These are phyloP conservation scores for Vitis rotundifolia DNA, from an alignment of 164 flowering plant genomes.

Conservation along the genomic window DNA sequence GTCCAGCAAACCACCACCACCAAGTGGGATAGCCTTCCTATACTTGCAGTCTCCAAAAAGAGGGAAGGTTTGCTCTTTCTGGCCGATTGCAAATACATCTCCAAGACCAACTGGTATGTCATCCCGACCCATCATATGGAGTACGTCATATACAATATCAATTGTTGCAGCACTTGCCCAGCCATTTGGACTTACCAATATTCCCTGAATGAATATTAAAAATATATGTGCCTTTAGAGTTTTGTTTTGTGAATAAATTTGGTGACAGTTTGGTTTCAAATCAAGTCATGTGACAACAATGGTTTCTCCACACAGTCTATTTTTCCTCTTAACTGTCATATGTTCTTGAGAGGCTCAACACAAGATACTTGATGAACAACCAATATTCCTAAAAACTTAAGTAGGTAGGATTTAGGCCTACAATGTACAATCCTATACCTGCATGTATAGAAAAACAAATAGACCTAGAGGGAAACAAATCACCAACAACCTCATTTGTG, in stretches of 20 bases:
- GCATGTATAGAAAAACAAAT: too few relatives aligned
- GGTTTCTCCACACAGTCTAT: too few relatives aligned
- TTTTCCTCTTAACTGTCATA: too few relatives aligned
- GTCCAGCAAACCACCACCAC: slow-evolving; percentile 87
- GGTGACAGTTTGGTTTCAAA: background rate
- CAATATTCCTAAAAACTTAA: too few relatives aligned
- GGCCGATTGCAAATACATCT: slow-evolving; percentile 59
- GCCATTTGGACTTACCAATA: slow-evolving; percentile 81
- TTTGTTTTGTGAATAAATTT: too few relatives aligned
- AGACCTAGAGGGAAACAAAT: too few relatives aligned
- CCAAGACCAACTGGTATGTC: slow-evolving; percentile 97
- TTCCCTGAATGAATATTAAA: slow-evolving; percentile 47
- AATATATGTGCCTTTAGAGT: background rate
- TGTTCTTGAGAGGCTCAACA: too few relatives aligned
- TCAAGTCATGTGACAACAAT: too few relatives aligned
- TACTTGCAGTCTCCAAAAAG: slow-evolving; percentile 84
- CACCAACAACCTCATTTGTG: too few relatives aligned
- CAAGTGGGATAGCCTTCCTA: slow-evolving; percentile 76
- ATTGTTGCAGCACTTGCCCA: slow-evolving; percentile 98
- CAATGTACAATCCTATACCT: too few relatives aligned
- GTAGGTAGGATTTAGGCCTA: too few relatives aligned
- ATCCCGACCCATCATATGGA: slow-evolving; percentile 99
- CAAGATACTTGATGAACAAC: too few relatives aligned
- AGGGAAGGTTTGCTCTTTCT: slow-evolving; percentile 45
- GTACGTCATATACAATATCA: slow-evolving; percentile 79